Evolutionary conservation across 176 grass and related monocot species (phyloP), one percentile per base, ranked within the genome.

Genomic region (Eleusine indica): DNA sequence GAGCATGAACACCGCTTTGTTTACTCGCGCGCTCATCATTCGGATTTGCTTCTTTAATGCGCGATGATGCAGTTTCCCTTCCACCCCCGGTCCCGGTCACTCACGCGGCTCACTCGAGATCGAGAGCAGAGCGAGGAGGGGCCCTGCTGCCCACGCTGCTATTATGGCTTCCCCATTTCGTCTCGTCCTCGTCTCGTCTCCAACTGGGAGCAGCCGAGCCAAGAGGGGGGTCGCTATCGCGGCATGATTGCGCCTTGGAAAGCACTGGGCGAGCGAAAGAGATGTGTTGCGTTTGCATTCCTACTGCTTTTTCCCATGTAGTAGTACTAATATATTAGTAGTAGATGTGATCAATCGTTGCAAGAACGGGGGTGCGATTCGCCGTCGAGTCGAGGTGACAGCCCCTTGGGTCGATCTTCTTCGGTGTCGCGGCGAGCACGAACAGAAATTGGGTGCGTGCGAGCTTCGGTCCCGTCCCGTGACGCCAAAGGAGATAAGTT

Each of bases 171-270:
- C 41, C 73, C 79, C 54, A 51, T 82, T 51, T 44, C 25, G 25
- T 25, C 25, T 25, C 25, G 25, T 25, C 25, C 25, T 25, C 25
- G 25, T 25, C 25, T 25, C 72, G 76, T 30, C 79, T 51, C 85
- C 7, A 19, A 17, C 4, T 38, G 73, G 3, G 17, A 52, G 39
- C 73, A 35, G 35, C 54, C 21, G 9, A 12, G n/a, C 29, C 58
- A 22, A 9, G 28, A 22, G 4, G 67, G 56, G 61, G 6, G 76
- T 89, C 87, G 63, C 82, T 42, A 37, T 89, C 76, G 70, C 69
- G 21, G 54, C 81, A 88, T 88, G 81, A 88, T 88, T 84, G 83
- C 74, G 38, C 21, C 51, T 8, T 4, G 21, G 76, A 52, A 52
- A 18, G 37, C 35, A 10, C 22, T 3, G 15, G 47, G 13, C 51